Evolutionary conservation across 345 rosid genomes (phyloP), one percentile per base, ranked within the genome.

Genomic region (Acer campestre): DNA sequence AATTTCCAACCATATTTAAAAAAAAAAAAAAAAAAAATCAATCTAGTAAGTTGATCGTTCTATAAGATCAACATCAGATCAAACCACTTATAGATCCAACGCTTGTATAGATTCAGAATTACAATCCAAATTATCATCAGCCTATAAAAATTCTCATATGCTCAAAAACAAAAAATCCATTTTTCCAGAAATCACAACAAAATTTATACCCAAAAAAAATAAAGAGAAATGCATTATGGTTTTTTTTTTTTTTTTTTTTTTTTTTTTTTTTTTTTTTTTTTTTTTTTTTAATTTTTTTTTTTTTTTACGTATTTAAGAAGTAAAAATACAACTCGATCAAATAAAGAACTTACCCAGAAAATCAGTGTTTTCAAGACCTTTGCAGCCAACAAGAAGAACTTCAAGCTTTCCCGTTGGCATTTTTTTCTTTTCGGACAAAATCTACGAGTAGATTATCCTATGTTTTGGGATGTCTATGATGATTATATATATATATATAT

Each of bases 341-440:
- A 62, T 13, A 40, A 20, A 40, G 49, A 75, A 22, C 74, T 67
- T 74, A 88, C 87, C 0, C 75, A 85, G 83, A 65, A 84, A 77
- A 78, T 85, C 88, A 7, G 86, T 20, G 80, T 80, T 70, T 63
- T 85, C 81, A 17, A 87, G 87, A 48, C 80, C 85, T 84, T 83
- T 87, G 56, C 87, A 88, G 23, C 79, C 71, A 38, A 85, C 83
- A 38, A 87, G 88, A 72, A 87, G 86, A 22, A 87, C 90, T 82
- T 87, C 84, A 17, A 87, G 79, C 70, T 69, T 77, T 53, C 88
- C 90, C n/a, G 61, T 68, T 42, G 85, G 80, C 90, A 87, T 87
- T 7, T 40, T 40, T 40, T 40, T 0, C 56, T 59, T 81, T 29
- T 71, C 29, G 22, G 29, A 27, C 75, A 11, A 13, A 27, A 4